Conservation (phyloP, 257 asterid genomes). For the Nicotiana knightiana region DNA sequence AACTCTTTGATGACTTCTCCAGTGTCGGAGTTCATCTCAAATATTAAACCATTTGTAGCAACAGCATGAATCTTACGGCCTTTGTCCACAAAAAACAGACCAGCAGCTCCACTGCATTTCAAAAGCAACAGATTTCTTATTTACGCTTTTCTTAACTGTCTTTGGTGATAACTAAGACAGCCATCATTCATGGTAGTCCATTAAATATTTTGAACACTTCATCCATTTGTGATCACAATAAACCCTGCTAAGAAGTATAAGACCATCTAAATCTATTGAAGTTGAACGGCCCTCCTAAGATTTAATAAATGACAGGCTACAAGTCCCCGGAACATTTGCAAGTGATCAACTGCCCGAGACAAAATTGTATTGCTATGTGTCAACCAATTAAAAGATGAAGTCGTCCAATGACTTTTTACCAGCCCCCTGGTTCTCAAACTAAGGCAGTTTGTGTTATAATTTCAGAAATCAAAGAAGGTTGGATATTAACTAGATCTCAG, state of each 20-base stretch:
- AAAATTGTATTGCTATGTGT: no score
- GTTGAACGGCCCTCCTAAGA: background rate
- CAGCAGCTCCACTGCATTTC: slow-evolving; percentile 23
- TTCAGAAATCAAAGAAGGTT: no score
- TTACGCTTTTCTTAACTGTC: background rate
- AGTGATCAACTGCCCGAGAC: no score
- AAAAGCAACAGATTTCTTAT: background rate
- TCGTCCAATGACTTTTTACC: no score
- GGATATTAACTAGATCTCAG: no score
- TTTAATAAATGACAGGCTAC: background rate
- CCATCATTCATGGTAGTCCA: background rate
- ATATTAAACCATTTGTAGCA: slow-evolving; percentile 17
- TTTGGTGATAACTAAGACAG: background rate
- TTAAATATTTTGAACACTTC: background rate
- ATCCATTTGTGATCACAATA: background rate
- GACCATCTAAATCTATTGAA: background rate
- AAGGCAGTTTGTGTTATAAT: no score
- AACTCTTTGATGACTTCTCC: slow-evolving; percentile 27
- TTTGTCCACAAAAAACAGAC: slow-evolving; percentile 19
- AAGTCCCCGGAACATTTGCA: no score
- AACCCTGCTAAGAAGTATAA: background rate
- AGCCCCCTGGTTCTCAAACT: no score
- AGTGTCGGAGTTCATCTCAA: slow-evolving; percentile 21
- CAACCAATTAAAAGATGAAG: no score
- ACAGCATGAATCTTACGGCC: slow-evolving; percentile 19